Evolutionary conservation across 495 filamentous ascomycete species (phyloP).

Genomic region (Bombardia bombarda): DNA sequence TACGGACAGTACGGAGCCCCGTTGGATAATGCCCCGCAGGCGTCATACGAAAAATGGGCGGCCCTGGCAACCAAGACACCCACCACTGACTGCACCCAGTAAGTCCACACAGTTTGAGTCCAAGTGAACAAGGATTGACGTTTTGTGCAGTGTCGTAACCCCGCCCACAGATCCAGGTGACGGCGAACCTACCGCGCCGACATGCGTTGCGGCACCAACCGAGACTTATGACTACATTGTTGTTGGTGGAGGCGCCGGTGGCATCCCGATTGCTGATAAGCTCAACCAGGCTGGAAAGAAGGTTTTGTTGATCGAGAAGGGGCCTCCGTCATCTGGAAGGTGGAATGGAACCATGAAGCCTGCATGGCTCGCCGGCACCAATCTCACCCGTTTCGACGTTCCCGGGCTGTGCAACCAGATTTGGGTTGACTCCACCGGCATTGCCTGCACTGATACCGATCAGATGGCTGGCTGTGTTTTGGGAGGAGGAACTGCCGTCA

Average conservation of each 20-base stretch:
- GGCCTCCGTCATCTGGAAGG: constrained; percentile 49
- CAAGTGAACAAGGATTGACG: neutral
- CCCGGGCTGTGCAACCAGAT: constrained; percentile 67
- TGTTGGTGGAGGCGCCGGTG: constrained; percentile 55
- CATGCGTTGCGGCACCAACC: constrained; percentile 33
- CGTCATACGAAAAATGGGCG: constrained; percentile 43
- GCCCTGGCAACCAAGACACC: constrained; percentile 29
- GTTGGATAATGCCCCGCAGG: constrained; percentile 32
- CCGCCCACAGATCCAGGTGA: constrained; percentile 5
- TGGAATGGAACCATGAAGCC: constrained; percentile 53
- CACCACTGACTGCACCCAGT: constrained; percentile 31
- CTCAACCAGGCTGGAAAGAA: constrained; percentile 52
- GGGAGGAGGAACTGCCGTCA: constrained; percentile 65
- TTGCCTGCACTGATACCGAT: constrained; percentile 59
- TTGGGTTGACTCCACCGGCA: constrained; percentile 51
- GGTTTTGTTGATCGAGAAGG: constrained; percentile 58
- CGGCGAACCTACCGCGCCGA: constrained; percentile 1
- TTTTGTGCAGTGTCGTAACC: constrained; percentile 2
- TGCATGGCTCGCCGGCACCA: constrained; percentile 54
- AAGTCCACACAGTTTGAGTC: no score
- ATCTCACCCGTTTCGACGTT: constrained; percentile 66
- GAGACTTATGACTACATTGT: constrained; percentile 59
- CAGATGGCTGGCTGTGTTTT: constrained; percentile 71
- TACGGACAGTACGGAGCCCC: constrained; percentile 36
- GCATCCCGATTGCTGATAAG: constrained; percentile 56